Evolutionary conservation across 2,329 filamentous ascomycete genomes (phyloP).

Genomic region (Aspergillus arachidicola): DNA sequence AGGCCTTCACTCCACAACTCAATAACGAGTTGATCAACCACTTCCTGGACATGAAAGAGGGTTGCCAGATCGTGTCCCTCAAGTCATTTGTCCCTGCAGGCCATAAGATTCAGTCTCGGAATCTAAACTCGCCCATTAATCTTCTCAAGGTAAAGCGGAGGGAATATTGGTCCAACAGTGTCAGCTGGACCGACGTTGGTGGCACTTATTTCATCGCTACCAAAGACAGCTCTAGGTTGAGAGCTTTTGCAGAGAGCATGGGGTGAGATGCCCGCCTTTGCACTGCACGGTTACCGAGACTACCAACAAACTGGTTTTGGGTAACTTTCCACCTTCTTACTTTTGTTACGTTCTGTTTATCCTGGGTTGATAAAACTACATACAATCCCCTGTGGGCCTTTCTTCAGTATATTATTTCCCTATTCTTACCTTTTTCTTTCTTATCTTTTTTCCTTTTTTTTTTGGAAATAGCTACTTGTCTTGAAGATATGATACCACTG

Average conservation of each 20-base stretch:
- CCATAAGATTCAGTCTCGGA: constrained; percentile 72
- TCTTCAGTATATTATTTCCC: neutral
- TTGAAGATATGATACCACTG: constrained; percentile 21
- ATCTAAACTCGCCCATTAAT: constrained; percentile 78
- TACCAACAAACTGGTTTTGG: neutral
- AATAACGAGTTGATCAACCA: constrained; percentile 84
- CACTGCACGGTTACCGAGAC: neutral
- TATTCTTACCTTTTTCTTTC: neutral
- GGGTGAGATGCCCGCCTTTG: constrained; percentile 20
- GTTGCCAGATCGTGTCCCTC: constrained; percentile 85
- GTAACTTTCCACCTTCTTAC: neutral
- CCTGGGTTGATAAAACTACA: constrained; percentile 5
- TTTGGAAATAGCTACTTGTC: constrained; percentile 9
- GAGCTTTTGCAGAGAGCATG: constrained; percentile 49
- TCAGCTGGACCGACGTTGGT: constrained; percentile 87
- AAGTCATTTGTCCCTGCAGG: constrained; percentile 86
- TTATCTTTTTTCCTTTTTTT: neutral
- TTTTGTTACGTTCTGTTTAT: constrained; percentile 2
- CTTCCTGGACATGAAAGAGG: constrained; percentile 90
- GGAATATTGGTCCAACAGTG: constrained; percentile 68
- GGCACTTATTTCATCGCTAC: constrained; percentile 89
- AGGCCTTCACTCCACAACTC: constrained; percentile 85
- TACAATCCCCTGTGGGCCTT: neutral
- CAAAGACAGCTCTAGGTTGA: constrained; percentile 64
- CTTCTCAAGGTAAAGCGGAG: constrained; percentile 76